phyloP scores from a whole-genome alignment of 139 green algal genomes.

The Trebouxia sp. region DNA sequence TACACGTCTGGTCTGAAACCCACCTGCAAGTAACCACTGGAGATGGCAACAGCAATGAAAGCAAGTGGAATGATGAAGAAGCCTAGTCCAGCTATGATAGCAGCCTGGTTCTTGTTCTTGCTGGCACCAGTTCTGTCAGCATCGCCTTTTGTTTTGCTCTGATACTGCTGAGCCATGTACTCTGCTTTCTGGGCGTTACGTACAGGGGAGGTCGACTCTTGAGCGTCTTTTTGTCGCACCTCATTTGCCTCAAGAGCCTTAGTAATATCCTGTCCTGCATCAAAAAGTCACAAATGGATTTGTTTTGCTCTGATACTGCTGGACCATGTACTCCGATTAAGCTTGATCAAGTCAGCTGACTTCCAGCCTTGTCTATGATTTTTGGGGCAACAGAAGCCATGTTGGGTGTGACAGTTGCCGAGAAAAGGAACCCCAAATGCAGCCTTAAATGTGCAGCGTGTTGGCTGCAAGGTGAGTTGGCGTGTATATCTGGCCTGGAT shows the following conservation, averaged over 20 bases:
- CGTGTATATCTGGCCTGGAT: no score
- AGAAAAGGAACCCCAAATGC: not conserved
- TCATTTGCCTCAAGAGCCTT: not conserved
- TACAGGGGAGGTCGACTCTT: not conserved
- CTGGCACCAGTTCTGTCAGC: not conserved
- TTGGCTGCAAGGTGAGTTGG: not conserved
- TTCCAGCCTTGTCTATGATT: not conserved
- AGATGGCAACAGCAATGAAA: not conserved
- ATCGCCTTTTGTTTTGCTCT: not conserved
- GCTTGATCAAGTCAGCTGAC: not conserved
- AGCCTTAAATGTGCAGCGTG: not conserved
- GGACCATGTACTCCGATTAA: not conserved
- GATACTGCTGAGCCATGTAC: not conserved
- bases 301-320: not conserved
- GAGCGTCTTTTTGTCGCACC: not conserved
- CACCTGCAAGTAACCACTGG: not conserved
- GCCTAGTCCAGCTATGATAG: not conserved
- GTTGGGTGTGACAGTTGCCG: no score
- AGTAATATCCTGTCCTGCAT: not conserved
- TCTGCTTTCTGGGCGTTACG: not conserved
- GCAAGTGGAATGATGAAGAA: not conserved
- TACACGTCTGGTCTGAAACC: no score
- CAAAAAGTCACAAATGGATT: not conserved
- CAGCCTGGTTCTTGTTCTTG: conserved; percentile 9
- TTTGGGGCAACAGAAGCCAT: not conserved